Evolutionary conservation across 352 stramenopile species (phyloP).

Genomic region (Globisporangium recalcitrans): DNA sequence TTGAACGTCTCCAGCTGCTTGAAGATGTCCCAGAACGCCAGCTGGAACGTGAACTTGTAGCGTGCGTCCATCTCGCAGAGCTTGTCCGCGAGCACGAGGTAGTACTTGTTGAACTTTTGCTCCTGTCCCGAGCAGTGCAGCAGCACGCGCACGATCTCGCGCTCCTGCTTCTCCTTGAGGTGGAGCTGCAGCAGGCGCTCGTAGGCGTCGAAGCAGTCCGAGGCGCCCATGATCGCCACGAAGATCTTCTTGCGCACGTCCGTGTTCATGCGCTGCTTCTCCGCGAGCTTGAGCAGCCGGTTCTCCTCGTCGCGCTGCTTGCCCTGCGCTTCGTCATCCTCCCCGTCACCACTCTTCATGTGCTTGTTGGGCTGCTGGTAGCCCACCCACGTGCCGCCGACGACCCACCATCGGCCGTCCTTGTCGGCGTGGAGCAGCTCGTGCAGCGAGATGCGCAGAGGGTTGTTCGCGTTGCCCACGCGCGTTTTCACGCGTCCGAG

Average conservation of each 20-base stretch:
- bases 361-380: constrained; percentile 40
- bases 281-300: constrained; percentile 86
- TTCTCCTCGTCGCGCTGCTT: constrained; percentile 40
- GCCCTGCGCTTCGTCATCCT: constrained; percentile 14
- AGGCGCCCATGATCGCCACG: constrained; percentile 94
- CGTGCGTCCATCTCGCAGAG: constrained; percentile 93
- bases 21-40: constrained; percentile 97
- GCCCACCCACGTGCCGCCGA: constrained; percentile 92
- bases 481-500: constrained; percentile 93
- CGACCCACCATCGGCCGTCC: constrained; percentile 95
- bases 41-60: constrained; percentile 95
- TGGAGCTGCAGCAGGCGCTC: constrained; percentile 90
- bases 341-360: constrained; percentile 8
- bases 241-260: constrained; percentile 94
- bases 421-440: constrained; percentile 77
- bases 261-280: constrained; percentile 97
- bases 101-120: constrained; percentile 94
- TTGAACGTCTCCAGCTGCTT: constrained; percentile 88
- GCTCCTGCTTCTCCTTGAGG: constrained; percentile 89
- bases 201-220: constrained; percentile 94
- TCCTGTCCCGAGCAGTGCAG: constrained; percentile 90
- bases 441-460: constrained; percentile 66
- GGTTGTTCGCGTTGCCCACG: constrained; percentile 70
- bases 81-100: constrained; percentile 89
- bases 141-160: constrained; percentile 93